phyloP scores from a whole-genome alignment of 257 asterid genomes.

The Nicotiana otophora region DNA sequence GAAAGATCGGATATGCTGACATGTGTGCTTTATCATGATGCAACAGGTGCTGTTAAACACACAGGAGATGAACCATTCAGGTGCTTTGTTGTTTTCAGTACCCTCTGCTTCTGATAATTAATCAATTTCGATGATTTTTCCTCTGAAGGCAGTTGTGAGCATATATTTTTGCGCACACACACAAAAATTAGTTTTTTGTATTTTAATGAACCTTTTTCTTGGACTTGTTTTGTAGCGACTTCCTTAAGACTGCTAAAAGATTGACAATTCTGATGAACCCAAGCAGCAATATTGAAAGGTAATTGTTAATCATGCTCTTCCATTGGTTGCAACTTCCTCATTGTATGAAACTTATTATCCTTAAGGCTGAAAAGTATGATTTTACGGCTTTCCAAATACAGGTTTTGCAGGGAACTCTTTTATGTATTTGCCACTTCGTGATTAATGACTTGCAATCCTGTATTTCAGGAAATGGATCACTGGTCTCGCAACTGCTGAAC shows the following conservation, averaged over 20 bases:
- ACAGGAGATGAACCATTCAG: slow-evolving; percentile 77
- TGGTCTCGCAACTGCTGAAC: slow-evolving; percentile 66
- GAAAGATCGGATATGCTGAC: slow-evolving; percentile 53
- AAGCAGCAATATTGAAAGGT: slow-evolving; percentile 54
- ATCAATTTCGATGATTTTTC: background rate
- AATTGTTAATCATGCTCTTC: background rate
- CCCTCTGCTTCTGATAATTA: background rate
- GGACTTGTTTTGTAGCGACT: slow-evolving; percentile 44
- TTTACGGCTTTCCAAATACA: background rate
- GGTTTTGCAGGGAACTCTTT: background rate
- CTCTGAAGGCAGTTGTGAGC: background rate
- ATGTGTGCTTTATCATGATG: slow-evolving; percentile 56
- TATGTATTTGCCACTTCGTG: background rate
- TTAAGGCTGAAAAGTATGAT: background rate
- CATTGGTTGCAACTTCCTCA: background rate
- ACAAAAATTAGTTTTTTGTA: background rate
- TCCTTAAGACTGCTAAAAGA: slow-evolving; percentile 59
- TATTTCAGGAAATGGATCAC: slow-evolving; percentile 63
- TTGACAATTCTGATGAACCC: slow-evolving; percentile 57
- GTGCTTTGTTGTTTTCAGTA: slow-evolving; percentile 21
- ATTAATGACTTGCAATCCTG: slow-evolving; percentile 2
- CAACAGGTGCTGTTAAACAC: slow-evolving; percentile 54
- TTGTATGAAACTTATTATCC: background rate
- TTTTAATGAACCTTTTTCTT: background rate
- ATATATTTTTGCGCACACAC: background rate